Base-by-base conservation (phyloP, 257 asterid genomes). In the Marsdenia floribunda region DNA sequence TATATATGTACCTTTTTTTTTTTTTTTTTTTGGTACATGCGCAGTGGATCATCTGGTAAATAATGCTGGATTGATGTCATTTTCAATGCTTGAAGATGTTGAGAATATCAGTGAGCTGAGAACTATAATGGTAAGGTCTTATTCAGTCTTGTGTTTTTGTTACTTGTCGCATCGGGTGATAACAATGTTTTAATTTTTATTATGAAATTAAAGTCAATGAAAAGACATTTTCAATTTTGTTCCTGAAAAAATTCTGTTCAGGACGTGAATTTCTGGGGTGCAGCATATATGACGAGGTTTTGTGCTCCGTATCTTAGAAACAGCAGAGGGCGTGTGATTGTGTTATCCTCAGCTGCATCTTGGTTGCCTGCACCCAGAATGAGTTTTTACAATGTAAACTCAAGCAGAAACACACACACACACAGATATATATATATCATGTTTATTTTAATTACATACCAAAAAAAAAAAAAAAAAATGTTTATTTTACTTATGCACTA, bases 241-340 rank as follows among this genome's bases (percentile, higher is more conserved):
- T 37, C 40, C 3, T 1, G 4, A 37, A 4, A 37, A 37, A 37
- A 37, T 0, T 7, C 8, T 44, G 47, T 3, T 38, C 81, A 93
- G 98, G 96, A 93, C 63, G 82, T 86, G 53, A 91, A 91, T 80
- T 93, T 93, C 78, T 89, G 97, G 97, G 97, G 97, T 22, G 52
- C 85, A 14, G 96, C 79, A 47, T 87, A 90, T 64, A 82, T 83
- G 73, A 89, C 96, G 38, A 81, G 82, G 24, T 88, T 80, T 73
- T 91, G 87, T 1, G 80, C 83, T 40, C 90, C 96, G 3, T 82
- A 85, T 83, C 85, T 92, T 26, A 86, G 92, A 83, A 72, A 75
- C 83, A 87, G 86, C 22, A 70, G 68, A 71, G 97, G 97, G 10
- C 87, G 80, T 78, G 79, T 92, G 3, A 78, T 89, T 14, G 93